Evolutionary conservation across 768 basidiomycete species (phyloP).

Genomic region (Kwoniella bestiolae): DNA sequence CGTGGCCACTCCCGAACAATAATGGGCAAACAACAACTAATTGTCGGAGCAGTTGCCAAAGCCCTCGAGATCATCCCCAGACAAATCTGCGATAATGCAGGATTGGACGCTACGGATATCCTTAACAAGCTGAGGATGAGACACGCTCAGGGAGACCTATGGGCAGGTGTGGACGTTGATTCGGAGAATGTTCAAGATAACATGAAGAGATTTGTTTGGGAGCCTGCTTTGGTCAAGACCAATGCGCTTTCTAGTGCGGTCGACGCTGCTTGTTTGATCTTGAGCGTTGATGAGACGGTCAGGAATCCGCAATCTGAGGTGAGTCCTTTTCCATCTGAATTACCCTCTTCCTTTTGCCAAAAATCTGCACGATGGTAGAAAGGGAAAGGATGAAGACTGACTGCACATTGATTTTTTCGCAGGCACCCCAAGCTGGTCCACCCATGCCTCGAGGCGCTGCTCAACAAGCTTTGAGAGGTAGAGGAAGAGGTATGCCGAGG

Average conservation of each 20-base stretch:
- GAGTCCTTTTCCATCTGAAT: constrained; percentile 54
- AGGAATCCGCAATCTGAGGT: constrained; percentile 92
- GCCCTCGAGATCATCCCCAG: constrained; percentile 96
- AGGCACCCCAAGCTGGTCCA: constrained; percentile 67
- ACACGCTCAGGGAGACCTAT: constrained; percentile 83
- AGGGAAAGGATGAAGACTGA: background rate
- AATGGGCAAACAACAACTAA: constrained; percentile 91
- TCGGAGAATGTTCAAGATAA: constrained; percentile 86
- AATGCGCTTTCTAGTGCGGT: constrained; percentile 95
- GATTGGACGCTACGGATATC: constrained; percentile 94
- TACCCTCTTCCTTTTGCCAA: background rate
- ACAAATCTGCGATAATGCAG: constrained; percentile 98
- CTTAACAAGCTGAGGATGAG: constrained; percentile 97
- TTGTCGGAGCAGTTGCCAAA: constrained; percentile 94
- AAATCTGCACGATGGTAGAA: background rate
- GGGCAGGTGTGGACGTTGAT: constrained; percentile 95
- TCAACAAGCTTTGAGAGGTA: constrained; percentile 79
- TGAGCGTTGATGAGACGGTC: constrained; percentile 97
- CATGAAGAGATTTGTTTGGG: constrained; percentile 98
- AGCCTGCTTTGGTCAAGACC: constrained; percentile 89
- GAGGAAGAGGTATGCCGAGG: constrained; percentile 70
- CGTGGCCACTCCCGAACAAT: constrained; percentile 88
- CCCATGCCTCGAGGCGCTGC: constrained; percentile 89
- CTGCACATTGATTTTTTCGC: background rate
- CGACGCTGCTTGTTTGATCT: constrained; percentile 92